These are phyloP conservation scores for Ephemerocybe angulata DNA, from an alignment of 768 basidiomycete species.

Conservation along the genomic window DNA sequence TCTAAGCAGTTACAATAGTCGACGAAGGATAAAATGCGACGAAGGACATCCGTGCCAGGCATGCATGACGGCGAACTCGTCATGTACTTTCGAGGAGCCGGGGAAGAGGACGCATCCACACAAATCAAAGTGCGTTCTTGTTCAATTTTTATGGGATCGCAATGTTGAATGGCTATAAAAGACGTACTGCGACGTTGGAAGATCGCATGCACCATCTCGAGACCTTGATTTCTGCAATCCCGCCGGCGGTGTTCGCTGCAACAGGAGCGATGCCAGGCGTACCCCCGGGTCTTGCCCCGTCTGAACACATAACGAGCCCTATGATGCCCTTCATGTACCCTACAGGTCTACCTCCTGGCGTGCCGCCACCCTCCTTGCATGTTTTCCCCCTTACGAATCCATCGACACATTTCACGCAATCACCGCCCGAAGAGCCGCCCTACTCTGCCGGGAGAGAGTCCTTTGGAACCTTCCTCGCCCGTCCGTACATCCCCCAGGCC, in stretches of 20 bases:
- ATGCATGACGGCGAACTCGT: constrained; percentile 75
- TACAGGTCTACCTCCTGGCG: constrained; percentile 44
- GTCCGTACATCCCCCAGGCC: constrained; percentile 24
- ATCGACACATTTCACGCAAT: constrained; percentile 65
- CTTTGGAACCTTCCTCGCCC: constrained; percentile 39
- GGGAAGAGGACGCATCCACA: constrained; percentile 83
- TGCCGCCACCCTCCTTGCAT: constrained; percentile 76
- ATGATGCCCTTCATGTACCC: constrained; percentile 41
- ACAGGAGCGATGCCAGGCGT: constrained; percentile 38
- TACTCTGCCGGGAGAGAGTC: constrained; percentile 40
- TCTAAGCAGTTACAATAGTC: constrained; percentile 39
- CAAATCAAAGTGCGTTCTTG: constrained; percentile 72
- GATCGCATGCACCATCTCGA: constrained; percentile 88
- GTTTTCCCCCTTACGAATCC: constrained; percentile 79
- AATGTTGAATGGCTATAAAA: constrained; percentile 21
- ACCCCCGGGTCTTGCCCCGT: constrained; percentile 26
- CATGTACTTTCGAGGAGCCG: constrained; percentile 85
- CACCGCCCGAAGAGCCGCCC: constrained; percentile 39
- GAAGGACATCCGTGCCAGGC: constrained; percentile 89
- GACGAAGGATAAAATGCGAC: constrained; percentile 82
- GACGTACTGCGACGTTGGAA: constrained; percentile 78
- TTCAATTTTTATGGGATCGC: not conserved
- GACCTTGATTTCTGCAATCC: constrained; percentile 80
- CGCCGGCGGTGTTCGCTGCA: constrained; percentile 72
- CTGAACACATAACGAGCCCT: constrained; percentile 28